A percentile compares a stretch with the other conserved stretches of the same genome.
Conservation (phyloP, 139 green algal genomes). For the Chlamydomonas schloesseri region DNA sequence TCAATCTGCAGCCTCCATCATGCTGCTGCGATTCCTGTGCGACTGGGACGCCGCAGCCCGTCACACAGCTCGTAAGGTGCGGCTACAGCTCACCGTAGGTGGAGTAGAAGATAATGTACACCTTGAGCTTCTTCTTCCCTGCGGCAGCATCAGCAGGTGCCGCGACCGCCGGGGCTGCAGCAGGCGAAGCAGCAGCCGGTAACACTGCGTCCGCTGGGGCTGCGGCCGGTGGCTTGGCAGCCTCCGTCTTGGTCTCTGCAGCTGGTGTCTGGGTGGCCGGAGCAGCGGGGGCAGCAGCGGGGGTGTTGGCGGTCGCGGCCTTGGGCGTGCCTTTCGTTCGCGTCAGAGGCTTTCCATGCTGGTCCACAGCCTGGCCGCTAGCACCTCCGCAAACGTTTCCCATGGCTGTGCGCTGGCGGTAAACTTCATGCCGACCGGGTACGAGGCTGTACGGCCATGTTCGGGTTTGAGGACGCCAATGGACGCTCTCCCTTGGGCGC, state of each 20-base stretch:
- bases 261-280: neutral
- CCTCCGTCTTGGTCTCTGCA: too few species aligned
- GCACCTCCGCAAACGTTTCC: neutral
- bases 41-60: too few species aligned
- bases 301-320: neutral
- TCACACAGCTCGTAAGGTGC: too few species aligned
- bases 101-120: constrained; percentile 45
- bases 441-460: constrained; percentile 55
- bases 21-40: too few species aligned
- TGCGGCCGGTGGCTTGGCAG: too few species aligned
- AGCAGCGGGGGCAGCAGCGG: neutral
- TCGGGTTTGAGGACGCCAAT: constrained; percentile 62
- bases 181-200: neutral
- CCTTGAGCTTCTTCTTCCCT: neutral
- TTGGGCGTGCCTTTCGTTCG: neutral
- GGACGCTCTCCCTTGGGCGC: constrained; percentile 82
- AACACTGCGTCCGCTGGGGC: too few species aligned
- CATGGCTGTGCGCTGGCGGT: neutral
- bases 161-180: neutral
- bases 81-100: constrained; percentile 40
- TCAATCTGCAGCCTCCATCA: too few species aligned
- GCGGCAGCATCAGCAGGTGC: neutral
- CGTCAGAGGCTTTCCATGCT: neutral
- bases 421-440: constrained; percentile 80
- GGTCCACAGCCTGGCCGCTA: neutral